Percentiles rank a stretch among this genome's conserved stretches.
Conservation (phyloP, 306 rosid genomes). For the Prunus mongolica region DNA sequence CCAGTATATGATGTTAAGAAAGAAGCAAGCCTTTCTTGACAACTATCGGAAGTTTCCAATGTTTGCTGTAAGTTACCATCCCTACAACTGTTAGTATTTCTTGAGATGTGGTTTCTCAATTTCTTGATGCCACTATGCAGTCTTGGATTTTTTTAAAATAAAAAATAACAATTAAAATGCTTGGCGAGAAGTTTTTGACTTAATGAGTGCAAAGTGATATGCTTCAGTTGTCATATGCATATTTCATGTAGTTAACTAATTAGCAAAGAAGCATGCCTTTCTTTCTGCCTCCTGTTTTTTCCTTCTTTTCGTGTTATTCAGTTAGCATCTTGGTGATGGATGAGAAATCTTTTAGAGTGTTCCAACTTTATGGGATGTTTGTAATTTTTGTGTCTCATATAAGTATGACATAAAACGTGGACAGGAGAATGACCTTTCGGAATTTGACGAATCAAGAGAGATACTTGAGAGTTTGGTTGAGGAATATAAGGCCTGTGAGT, state of each 20-base stretch:
- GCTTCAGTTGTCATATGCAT: background rate
- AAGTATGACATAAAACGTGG: conserved; percentile 21
- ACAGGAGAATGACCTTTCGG: conserved; percentile 99
- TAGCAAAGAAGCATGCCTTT: background rate
- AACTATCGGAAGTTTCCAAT: conserved; percentile 97
- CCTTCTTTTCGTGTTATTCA: too few species aligned
- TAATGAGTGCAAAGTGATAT: background rate
- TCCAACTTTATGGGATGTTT: conserved; percentile 18
- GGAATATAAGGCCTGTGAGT: conserved; percentile 96
- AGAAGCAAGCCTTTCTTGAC: conserved; percentile 98
- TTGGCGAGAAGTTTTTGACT: background rate
- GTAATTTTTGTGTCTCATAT: conserved; percentile 22
- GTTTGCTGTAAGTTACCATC: conserved; percentile 80
- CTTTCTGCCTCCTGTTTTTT: background rate
- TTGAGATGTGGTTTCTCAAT: conserved; percentile 12
- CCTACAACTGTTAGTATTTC: background rate
- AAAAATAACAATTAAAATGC: background rate
- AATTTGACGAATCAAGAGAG: conserved; percentile 98
- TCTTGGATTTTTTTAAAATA: too few species aligned
- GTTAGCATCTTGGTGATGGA: background rate
- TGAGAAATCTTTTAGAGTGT: conserved; percentile 10
- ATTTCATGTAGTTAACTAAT: background rate
- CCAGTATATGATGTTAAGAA: conserved; percentile 89
- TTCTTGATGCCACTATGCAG: background rate
- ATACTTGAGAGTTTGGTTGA: conserved; percentile 93